Conservation (phyloP, 2,329 filamentous ascomycete species). For the Venturia carpophila region DNA sequence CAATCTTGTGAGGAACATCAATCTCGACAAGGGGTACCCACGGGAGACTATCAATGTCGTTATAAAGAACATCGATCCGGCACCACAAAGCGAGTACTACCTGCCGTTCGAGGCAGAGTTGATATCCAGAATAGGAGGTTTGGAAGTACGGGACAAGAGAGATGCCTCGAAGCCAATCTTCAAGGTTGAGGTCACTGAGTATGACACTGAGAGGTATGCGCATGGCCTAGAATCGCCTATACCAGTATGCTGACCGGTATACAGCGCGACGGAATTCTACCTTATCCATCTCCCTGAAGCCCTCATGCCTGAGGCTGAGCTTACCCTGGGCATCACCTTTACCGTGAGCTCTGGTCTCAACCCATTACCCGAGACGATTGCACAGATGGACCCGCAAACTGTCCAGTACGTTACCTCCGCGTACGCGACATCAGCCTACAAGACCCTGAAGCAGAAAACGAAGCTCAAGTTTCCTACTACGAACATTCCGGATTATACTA, state of each 20-base stretch:
- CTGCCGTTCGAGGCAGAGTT: constrained; percentile 73
- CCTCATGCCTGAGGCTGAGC: constrained; percentile 66
- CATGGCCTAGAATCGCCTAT: not conserved
- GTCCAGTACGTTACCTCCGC: constrained; percentile 79
- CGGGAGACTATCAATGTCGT: constrained; percentile 91
- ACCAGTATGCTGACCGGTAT: constrained; percentile 28
- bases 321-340: constrained; percentile 83
- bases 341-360: constrained; percentile 68
- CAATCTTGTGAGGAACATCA: constrained; percentile 84
- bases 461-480: constrained; percentile 80
- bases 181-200: constrained; percentile 56
- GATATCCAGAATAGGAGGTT: constrained; percentile 68
- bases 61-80: constrained; percentile 74
- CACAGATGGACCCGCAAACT: constrained; percentile 81
- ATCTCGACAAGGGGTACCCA: constrained; percentile 85
- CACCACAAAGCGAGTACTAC: constrained; percentile 83
- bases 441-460: constrained; percentile 88
- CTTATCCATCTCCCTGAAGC: constrained; percentile 69
- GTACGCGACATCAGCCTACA: constrained; percentile 76
- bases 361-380: constrained; percentile 73
- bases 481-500: constrained; percentile 79
- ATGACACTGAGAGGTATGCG: constrained; percentile 45
- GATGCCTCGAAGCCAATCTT: constrained; percentile 61
- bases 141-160: constrained; percentile 93
- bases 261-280: constrained; percentile 60